These are phyloP conservation scores for Paecilomyces fulvus DNA, from an alignment of 2,329 filamentous ascomycete genomes.

Conservation along the genomic window DNA sequence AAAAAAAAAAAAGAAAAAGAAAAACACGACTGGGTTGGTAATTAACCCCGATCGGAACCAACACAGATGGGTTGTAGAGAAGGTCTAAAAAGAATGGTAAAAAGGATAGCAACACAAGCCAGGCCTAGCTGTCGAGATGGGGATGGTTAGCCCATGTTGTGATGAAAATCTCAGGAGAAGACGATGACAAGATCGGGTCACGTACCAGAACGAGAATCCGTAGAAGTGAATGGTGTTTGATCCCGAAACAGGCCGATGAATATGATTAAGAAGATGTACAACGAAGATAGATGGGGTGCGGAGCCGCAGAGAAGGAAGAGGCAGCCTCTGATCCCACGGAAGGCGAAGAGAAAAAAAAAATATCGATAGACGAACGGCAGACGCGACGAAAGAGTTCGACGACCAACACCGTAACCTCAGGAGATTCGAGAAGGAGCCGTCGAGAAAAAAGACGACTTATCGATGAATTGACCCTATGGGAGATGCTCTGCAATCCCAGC, in stretches of 20 bases:
- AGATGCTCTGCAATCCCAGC: constrained; percentile 31
- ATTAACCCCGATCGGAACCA: neutral
- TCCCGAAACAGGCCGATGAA: neutral
- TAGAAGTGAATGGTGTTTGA: constrained; percentile 1
- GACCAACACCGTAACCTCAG: constrained; percentile 8
- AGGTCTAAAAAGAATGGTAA: constrained; percentile 2
- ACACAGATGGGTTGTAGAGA: neutral
- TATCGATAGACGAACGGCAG: constrained; percentile 6
- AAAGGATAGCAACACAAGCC: constrained; percentile 3
- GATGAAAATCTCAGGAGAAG: neutral
- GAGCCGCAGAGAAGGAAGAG: neutral
- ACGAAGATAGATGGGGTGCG: constrained; percentile 7
- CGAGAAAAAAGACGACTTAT: constrained; percentile 7
- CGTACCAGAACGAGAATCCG: neutral
- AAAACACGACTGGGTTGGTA: neutral
- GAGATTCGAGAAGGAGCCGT: constrained; percentile 9
- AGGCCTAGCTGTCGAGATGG: neutral
- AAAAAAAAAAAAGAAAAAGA: neutral
- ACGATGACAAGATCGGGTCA: neutral
- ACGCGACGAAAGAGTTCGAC: constrained; percentile 16
- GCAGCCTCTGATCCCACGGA: neutral
- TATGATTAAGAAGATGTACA: constrained; percentile 8
- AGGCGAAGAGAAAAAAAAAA: constrained; percentile 7
- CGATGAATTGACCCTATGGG: constrained; percentile 11
- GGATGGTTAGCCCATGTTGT: neutral